Percentiles rank a stretch among this genome's conserved stretches.
phyloP scores from a whole-genome alignment of 495 filamentous ascomycete species.

The Annulohypoxylon moriforme region DNA sequence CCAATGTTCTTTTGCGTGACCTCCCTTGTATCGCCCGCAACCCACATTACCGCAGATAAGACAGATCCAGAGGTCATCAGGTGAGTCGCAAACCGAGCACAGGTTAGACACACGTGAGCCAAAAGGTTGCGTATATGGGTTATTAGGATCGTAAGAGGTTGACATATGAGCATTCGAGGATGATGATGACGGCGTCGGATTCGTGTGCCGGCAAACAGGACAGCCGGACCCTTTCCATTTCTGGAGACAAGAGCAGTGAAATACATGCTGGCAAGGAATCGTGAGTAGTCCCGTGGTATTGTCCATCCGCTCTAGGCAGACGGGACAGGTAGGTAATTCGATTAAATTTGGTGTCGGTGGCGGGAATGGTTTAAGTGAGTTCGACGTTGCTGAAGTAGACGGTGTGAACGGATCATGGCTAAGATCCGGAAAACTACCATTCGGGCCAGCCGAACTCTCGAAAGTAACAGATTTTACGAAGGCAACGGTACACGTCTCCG shows the following conservation, averaged over 20 bases:
- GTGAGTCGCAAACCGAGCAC: slow-evolving; percentile 80
- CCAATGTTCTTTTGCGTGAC: slow-evolving; percentile 94
- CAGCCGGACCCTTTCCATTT: slow-evolving; percentile 96
- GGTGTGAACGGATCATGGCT: slow-evolving; percentile 75
- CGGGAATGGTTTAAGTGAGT: slow-evolving; percentile 81
- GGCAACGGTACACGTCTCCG: slow-evolving; percentile 95
- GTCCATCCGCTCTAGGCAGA: slow-evolving; percentile 98
- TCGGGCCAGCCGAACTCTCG: slow-evolving; percentile 59
- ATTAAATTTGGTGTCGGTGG: slow-evolving; percentile 90
- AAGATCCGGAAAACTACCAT: slow-evolving; percentile 66
- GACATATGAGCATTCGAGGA: slow-evolving; percentile 37
- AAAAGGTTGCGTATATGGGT: slow-evolving; percentile 62
- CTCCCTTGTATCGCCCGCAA: slow-evolving; percentile 92
- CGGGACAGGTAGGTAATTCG: slow-evolving; percentile 94
- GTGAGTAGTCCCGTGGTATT: slow-evolving; percentile 94
- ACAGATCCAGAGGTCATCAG: slow-evolving; percentile 90
- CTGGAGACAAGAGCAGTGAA: slow-evolving; percentile 95
- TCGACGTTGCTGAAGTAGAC: slow-evolving; percentile 59
- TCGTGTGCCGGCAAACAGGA: slow-evolving; percentile 92
- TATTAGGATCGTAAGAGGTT: slow-evolving; percentile 50
- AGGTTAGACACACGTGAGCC: slow-evolving; percentile 60
- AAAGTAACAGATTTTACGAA: slow-evolving; percentile 90
- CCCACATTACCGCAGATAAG: slow-evolving; percentile 94
- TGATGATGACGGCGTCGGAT: slow-evolving; percentile 45
- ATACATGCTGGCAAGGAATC: slow-evolving; percentile 97